Conservation (phyloP, 208 protist species). For the Leishmania martiniquensis region DNA sequence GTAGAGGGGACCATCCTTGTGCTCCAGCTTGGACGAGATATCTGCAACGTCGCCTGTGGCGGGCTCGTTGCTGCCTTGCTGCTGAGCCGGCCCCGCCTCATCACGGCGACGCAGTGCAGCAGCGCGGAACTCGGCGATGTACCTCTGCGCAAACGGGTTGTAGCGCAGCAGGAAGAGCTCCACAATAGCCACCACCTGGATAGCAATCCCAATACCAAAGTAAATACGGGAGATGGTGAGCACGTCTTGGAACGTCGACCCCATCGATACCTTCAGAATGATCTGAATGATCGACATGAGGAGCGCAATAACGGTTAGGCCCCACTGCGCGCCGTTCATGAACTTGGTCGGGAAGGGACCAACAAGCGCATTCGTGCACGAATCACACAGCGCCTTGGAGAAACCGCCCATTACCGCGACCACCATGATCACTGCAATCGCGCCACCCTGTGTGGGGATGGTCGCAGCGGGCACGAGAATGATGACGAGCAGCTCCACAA, state of each 20-base stretch:
- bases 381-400: constrained; percentile 79
- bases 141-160: constrained; percentile 71
- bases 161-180: constrained; percentile 48
- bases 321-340: constrained; percentile 74
- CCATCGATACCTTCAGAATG: constrained; percentile 77
- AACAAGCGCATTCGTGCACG: constrained; percentile 81
- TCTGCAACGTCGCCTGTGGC: constrained; percentile 23
- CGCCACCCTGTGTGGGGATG: constrained; percentile 46
- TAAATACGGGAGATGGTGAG: constrained; percentile 77
- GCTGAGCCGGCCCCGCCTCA: constrained; percentile 1
- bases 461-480: constrained; percentile 51
- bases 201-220: constrained; percentile 67
- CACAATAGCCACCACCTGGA: constrained; percentile 51
- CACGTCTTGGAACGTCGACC: constrained; percentile 43
- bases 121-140: constrained; percentile 74
- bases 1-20: constrained; percentile 32
- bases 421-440: constrained; percentile 74
- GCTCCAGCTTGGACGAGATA: constrained; percentile 12
- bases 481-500: constrained; percentile 62
- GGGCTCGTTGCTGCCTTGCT: constrained; percentile 9
- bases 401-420: constrained; percentile 58
- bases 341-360: constrained; percentile 83
- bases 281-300: constrained; percentile 71
- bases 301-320: constrained; percentile 59
- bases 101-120: constrained; percentile 1